Percentiles rank a stretch among this genome's conserved stretches.
Evolutionary conservation across 2,329 filamentous ascomycete species (phyloP).

Genomic region (Verticillium alfalfae): DNA sequence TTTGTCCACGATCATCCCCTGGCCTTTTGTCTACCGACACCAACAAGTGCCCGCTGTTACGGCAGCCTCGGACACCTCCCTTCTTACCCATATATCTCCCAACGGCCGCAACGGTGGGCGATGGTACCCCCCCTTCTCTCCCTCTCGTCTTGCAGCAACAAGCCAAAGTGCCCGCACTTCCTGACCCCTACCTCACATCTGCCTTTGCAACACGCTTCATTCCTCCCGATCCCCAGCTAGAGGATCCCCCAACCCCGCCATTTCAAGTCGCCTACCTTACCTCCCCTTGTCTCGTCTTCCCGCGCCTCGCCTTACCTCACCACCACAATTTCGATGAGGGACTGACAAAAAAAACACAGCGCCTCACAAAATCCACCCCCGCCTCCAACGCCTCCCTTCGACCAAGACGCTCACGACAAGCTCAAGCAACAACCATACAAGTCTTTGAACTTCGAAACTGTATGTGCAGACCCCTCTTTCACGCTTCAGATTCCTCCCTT

Average conservation of each 20-base stretch:
- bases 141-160: neutral
- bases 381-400: neutral
- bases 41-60: neutral
- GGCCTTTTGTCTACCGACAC: neutral
- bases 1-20: neutral
- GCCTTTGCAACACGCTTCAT: neutral
- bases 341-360: neutral
- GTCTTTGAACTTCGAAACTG: neutral
- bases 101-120: neutral
- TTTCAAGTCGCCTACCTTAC: neutral
- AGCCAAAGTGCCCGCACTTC: neutral
- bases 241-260: neutral
- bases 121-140: neutral
- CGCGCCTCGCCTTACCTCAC: neutral
- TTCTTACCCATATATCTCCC: neutral
- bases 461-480: neutral
- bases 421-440: neutral
- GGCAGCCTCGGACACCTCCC: neutral
- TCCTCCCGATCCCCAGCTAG: neutral
- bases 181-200: neutral
- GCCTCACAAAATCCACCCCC: neutral
- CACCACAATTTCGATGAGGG: neutral
- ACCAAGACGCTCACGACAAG: neutral
- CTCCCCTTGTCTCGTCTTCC: neutral
- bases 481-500: neutral